A percentile compares a stretch with the other conserved stretches of the same genome.
Evolutionary conservation across 129 eudicot species (phyloP).

Genomic region (Artemisia tridentata): DNA sequence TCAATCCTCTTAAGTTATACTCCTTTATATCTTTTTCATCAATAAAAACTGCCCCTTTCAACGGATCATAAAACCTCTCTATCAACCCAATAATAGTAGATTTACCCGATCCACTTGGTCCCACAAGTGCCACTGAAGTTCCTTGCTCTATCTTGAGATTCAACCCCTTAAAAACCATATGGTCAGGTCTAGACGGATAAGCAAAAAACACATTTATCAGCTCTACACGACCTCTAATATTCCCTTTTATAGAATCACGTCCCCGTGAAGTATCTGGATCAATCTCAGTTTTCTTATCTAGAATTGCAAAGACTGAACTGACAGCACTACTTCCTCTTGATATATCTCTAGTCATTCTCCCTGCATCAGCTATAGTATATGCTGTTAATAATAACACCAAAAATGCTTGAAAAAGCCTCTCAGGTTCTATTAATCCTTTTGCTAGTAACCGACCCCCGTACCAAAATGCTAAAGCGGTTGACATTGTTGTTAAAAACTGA

Average conservation of each 20-base stretch:
- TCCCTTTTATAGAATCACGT: conserved; percentile 27
- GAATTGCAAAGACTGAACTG: conserved; percentile 57
- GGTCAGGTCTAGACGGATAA: conserved; percentile 72
- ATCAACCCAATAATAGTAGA: conserved; percentile 70
- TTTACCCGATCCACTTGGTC: conserved; percentile 80
- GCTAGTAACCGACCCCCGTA: conserved; percentile 58
- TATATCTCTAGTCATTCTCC: conserved; percentile 71
- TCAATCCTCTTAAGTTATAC: conserved; percentile 50
- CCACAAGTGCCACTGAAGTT: conserved; percentile 65
- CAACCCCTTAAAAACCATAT: conserved; percentile 56
- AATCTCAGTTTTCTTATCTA: conserved; percentile 57
- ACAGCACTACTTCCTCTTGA: conserved; percentile 77
- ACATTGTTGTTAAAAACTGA: conserved; percentile 61
- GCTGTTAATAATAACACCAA: conserved; percentile 58
- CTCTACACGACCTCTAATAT: conserved; percentile 57
- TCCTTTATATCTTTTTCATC: conserved; percentile 56
- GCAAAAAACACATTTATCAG: conserved; percentile 58
- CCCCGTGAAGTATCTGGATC: conserved; percentile 43
- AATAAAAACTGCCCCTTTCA: conserved; percentile 45
- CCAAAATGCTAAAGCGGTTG: conserved; percentile 71
- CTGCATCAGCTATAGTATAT: conserved; percentile 74
- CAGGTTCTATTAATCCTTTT: conserved; percentile 36
- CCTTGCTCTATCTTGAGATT: conserved; percentile 61
- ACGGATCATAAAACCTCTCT: conserved; percentile 71
- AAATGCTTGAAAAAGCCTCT: conserved; percentile 64